Evolutionary conservation across 345 rosid genomes (phyloP), one percentile per base, ranked within the genome.

Genomic region (Litchi chinensis): DNA sequence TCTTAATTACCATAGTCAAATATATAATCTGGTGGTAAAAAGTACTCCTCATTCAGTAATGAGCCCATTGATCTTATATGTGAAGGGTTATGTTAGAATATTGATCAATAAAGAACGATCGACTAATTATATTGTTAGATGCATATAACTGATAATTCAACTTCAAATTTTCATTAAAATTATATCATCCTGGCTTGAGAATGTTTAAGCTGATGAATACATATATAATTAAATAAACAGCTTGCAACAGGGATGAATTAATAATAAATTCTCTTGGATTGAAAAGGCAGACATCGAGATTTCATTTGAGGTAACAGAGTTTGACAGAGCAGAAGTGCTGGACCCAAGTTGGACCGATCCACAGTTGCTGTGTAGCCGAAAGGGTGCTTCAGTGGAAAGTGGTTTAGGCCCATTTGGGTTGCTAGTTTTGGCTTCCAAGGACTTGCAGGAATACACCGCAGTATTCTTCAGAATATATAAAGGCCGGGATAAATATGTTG

Each of bases 211-310:
- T 41, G 44, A 41, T 41, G 6, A 41, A 41, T 5, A 41, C 4
- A 5, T 8, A 41, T 41, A 41, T 6, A 41, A 9, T 41, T 41
- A 41, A 41, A 41, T 41, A 41, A 66, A 66, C 21, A 52, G 32
- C 54, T n/a, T 16, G 24, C 21, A 52, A 15, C 18, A 10, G 24
- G 54, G 12, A 46, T 46, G 52, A 52, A 52, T 10, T 52, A 52
- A 11, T 52, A 52, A 52, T 15, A 13, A 52, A 52, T 10, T 52
- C 57, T 52, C 68, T 48, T 43, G 40, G 59, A 2, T 62, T 56
- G 16, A 56, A 59, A 81, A 93, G 98, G 97, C 97, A 28, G 98
- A 95, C 70, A 90, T 93, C 10, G 98, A 93, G 78, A 77, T 92
- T 44, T 79, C 81, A 32, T 94, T 94, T 71, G 77, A 84, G 75